These are phyloP conservation scores for Fusarium anguioides DNA, from an alignment of 2,329 filamentous ascomycete genomes.

Conservation along the genomic window DNA sequence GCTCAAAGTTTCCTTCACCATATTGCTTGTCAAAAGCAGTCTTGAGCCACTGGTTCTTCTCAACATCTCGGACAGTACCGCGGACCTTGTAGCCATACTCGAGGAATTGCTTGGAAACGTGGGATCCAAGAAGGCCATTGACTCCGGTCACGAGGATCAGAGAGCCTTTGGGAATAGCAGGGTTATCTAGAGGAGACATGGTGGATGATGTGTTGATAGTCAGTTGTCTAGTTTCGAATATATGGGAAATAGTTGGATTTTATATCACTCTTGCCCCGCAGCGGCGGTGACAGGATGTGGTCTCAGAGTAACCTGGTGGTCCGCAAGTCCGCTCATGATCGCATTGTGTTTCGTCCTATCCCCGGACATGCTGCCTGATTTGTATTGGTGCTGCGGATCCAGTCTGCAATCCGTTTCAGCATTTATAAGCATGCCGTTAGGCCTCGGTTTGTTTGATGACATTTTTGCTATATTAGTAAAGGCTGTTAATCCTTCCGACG, in stretches of 20 bases:
- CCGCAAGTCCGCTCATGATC: neutral
- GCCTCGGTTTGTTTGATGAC: neutral
- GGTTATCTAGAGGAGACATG: conserved; percentile 34
- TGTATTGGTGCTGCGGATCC: neutral
- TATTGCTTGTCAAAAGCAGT: conserved; percentile 48
- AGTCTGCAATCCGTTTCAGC: neutral
- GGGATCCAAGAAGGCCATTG: conserved; percentile 56
- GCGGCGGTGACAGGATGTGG: neutral
- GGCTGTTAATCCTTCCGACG: fast-evolving
- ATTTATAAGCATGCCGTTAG: neutral
- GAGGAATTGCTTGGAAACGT: conserved; percentile 55
- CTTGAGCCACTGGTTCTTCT: conserved; percentile 50
- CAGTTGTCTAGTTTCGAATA: neutral
- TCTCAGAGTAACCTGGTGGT: neutral
- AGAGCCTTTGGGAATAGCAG: conserved; percentile 44
- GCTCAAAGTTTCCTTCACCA: conserved; percentile 50
- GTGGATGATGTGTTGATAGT: neutral
- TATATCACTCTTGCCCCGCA: conserved; percentile 7
- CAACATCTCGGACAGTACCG: conserved; percentile 53
- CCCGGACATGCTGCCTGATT: neutral
- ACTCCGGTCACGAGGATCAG: conserved; percentile 55
- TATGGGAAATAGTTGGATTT: neutral
- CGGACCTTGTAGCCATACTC: conserved; percentile 56
- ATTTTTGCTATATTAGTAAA: neutral
- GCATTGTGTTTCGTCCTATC: neutral